Evolutionary conservation across 768 basidiomycete genomes (phyloP), one percentile per base, ranked within the genome.

Genomic region (Naematelia encephala): DNA sequence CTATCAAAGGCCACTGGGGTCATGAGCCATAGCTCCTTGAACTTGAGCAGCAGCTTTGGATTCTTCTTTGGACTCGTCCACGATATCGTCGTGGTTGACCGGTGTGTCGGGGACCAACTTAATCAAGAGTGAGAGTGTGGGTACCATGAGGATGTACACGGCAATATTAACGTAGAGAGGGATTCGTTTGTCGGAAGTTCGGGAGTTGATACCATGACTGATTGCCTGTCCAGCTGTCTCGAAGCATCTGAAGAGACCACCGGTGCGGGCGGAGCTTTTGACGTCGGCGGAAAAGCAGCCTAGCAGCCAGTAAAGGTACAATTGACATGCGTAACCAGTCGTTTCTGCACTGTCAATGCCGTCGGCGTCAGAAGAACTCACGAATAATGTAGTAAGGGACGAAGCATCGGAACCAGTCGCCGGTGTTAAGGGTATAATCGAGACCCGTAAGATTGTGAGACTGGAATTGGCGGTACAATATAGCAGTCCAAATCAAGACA

Each of bases 241-340:
- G 34, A 65, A 59, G 10, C 54, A 39, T 16, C 71, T 54, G 56
- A 69, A 67, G 23, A 73, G 45, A 44, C 68, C 68, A 4, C 63
- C 62, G 45, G 60, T 61, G 11, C 71, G 54, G 10, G 71, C 51
- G 16, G 51, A 53, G 12, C 56, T 44, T 16, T 61, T 57, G 34
- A 68, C 56, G 39, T 69, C 64, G 14, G 62, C 60, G 8, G 62
- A 39, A 52, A 69, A 69, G n/a, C 46, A 47, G 28, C 54, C 61
- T 42, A 73, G 46, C 11, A 69, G 34, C 66, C 68, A 69, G 61
- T 73, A 69, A 39, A 67, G 46, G 49, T 59, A 61, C 25, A 59
- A 46, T 54, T 69, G 67, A 13, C 52, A 59, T 21, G 54, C 52
- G 27, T 54, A 63, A 8, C 64, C 64, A 13, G 61, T 62, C 34